Percentiles rank a stretch among this genome's conserved stretches.
Conservation (phyloP, 129 eudicot genomes). For the sunflower (Helianthus annuus) region HanXRQr2.0-SUNRISE NC_035446.2:139635983-139636482, state of each 20-base stretch:
- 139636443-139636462: too few relatives aligned
- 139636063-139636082: not conserved
- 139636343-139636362: too few relatives aligned
- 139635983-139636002: not conserved
- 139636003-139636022: not conserved
- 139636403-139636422: too few relatives aligned
- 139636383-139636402: too few relatives aligned
- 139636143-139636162: not conserved
- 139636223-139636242: not conserved
- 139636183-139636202: not conserved
- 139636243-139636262: not conserved
- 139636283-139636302: too few relatives aligned
- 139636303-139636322: too few relatives aligned
- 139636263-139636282: too few relatives aligned
- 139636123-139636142: slow-evolving; percentile 1
- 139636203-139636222: not conserved
- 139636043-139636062: not conserved
- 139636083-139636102: not conserved
- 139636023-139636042: not conserved
- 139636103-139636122: not conserved
- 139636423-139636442: too few relatives aligned
- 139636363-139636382: too few relatives aligned
- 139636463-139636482: too few relatives aligned
- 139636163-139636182: not conserved
- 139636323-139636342: too few relatives aligned